Conservation (phyloP, 192 early-diverging fungal species). For the Backusella morwellensis region DNA sequence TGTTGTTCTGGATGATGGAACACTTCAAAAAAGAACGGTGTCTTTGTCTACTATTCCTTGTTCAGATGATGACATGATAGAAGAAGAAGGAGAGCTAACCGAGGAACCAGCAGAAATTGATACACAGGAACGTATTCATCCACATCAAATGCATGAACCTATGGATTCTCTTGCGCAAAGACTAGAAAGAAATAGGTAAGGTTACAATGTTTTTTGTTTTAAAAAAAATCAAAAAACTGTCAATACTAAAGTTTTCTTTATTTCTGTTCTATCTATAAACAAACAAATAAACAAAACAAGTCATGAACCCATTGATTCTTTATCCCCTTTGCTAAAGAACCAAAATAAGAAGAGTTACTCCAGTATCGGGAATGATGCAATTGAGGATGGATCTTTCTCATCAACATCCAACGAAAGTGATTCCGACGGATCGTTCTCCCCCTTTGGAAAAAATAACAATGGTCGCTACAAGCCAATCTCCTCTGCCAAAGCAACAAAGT, state of each 20-base stretch:
- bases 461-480: not conserved
- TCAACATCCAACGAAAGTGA: slow-evolving; percentile 8
- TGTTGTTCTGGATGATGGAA: slow-evolving; percentile 42
- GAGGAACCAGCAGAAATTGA: not conserved
- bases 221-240: not conserved
- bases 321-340: not conserved
- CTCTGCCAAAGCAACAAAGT: not conserved
- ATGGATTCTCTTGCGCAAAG: not conserved
- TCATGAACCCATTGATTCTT: not conserved
- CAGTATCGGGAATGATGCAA: not conserved
- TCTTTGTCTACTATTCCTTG: slow-evolving; percentile 35
- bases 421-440: slow-evolving; percentile 16
- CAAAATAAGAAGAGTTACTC: slow-evolving; percentile 2
- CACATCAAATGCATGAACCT: not conserved
- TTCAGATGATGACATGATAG: not conserved
- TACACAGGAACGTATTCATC: not conserved
- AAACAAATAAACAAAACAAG: slow-evolving; percentile 3
- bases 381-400: slow-evolving; percentile 16
- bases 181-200: not conserved
- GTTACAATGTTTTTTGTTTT: not conserved
- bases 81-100: not conserved
- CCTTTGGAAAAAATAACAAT: not conserved
- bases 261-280: not conserved
- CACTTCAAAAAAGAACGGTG: slow-evolving; percentile 30
- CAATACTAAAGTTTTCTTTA: not conserved